These are phyloP conservation scores for Trichoderma semiorbis DNA, from an alignment of 2,329 filamentous ascomycete species.

Conservation along the genomic window DNA sequence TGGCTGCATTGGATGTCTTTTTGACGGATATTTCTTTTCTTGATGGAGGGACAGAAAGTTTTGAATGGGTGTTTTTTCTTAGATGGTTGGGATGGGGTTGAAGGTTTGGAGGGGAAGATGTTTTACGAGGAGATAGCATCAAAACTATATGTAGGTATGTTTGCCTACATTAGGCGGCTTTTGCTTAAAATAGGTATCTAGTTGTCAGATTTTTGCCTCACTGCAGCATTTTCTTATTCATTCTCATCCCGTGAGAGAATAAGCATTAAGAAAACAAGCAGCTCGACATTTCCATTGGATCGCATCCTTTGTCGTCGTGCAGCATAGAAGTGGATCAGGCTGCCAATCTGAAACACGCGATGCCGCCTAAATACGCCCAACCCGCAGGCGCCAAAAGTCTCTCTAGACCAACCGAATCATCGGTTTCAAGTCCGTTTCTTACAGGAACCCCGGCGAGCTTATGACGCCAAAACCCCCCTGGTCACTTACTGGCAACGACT, in stretches of 20 bases:
- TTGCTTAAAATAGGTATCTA: neutral
- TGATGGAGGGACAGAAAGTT: neutral
- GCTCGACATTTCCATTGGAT: neutral
- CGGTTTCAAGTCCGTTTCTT: neutral
- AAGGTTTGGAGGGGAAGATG: neutral
- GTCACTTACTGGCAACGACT: neutral
- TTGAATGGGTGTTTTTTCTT: neutral
- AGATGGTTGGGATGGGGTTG: neutral
- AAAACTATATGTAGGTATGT: no score
- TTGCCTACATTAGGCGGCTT: neutral
- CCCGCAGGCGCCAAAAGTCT: neutral
- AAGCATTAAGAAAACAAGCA: neutral
- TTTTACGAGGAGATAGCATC: no score
- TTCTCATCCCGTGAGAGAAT: neutral
- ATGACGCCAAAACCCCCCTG: neutral
- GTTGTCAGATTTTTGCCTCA: neutral
- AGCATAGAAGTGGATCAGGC: conserved; percentile 6
- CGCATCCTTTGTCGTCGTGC: neutral
- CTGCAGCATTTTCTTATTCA: neutral
- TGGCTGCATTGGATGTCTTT: neutral
- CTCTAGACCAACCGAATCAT: neutral
- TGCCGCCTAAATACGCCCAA: neutral
- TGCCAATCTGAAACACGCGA: conserved; percentile 8
- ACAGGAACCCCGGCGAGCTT: neutral
- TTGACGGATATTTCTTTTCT: no score